These are phyloP conservation scores for Penicillium manginii DNA, from an alignment of 495 filamentous ascomycete species.

Conservation along the genomic window DNA sequence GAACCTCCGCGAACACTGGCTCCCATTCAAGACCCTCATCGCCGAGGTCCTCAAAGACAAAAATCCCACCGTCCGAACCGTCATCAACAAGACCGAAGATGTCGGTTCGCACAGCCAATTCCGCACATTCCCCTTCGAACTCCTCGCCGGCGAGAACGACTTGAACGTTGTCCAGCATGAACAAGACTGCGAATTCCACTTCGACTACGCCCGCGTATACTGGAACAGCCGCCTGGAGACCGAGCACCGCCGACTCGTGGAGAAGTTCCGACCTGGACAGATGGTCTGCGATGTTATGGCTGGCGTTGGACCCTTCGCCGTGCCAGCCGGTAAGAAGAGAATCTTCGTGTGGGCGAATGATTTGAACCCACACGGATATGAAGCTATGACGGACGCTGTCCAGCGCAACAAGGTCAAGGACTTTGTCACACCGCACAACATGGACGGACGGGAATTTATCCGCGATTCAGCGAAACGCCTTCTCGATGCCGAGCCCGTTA, in stretches of 20 bases:
- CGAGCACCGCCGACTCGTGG: constrained; percentile 82
- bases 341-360: constrained; percentile 98
- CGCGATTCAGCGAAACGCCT: constrained; percentile 64
- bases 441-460: constrained; percentile 84
- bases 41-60: constrained; percentile 87
- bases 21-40: constrained; percentile 82
- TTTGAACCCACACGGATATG: constrained; percentile 87
- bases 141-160: constrained; percentile 80
- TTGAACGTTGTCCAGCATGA: constrained; percentile 74
- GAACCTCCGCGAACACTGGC: constrained; percentile 80
- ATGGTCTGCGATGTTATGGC: constrained; percentile 98
- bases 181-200: constrained; percentile 52
- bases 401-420: constrained; percentile 75
- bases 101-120: constrained; percentile 84
- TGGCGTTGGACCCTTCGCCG: constrained; percentile 91
- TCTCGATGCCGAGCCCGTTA: constrained; percentile 51
- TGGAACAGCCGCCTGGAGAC: constrained; percentile 92
- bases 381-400: constrained; percentile 69
- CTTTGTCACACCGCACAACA: constrained; percentile 77
- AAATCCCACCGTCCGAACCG: constrained; percentile 75
- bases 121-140: constrained; percentile 90
- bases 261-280: constrained; percentile 78
- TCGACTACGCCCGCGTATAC: constrained; percentile 79
- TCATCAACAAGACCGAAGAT: constrained; percentile 93
- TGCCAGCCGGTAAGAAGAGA: constrained; percentile 85